Evolutionary conservation across 495 filamentous ascomycete genomes (phyloP), one percentile per base, ranked within the genome.

Genomic region (Lasiosphaeriaceae sp.): DNA sequence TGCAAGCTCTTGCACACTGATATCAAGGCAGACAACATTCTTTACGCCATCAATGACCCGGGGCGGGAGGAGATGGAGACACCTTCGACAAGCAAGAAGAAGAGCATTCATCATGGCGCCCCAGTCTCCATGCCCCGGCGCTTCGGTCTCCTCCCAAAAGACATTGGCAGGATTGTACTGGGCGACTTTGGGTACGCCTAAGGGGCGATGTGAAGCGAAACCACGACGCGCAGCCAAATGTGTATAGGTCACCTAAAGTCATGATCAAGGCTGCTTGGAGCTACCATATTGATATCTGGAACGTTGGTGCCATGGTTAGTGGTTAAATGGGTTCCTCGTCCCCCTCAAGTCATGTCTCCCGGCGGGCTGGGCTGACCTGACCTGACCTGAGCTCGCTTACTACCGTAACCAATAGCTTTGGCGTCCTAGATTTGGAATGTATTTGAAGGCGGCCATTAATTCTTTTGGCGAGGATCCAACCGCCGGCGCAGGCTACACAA

Each of bases 371-470:
- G n/a, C n/a, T n/a, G n/a, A n/a, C n/a, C n/a, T n/a, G n/a, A n/a
- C n/a, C n/a, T n/a, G n/a, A n/a, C n/a, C n/a, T n/a, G n/a, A n/a
- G n/a, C n/a, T n/a, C n/a, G n/a, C n/a, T n/a, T n/a, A n/a, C n/a
- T n/a, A n/a, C n/a, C n/a, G n/a, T n/a, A n/a, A n/a, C n/a, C n/a
- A n/a, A n/a, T n/a, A n/a, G n/a, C n/a, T n/a, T n/a, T n/a, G n/a
- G n/a, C n/a, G n/a, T n/a, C n/a, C n/a, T n/a, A n/a, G 64, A 79
- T 83, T 60, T 82, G 74, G 78, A 72, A 80, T 66, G 61, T 83
- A 8, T 74, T 80, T 48, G 71, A 81, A 71, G 73, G 72, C 1
- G 67, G 59, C 37, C 67, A 75, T 55, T 46, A 81, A 23, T 82
- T 82, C 57, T 55, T 59, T 12, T n/a, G 76, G 77, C 3, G 58